Conservation (phyloP, 2,329 filamentous ascomycete genomes). For the Cucurbitaria berberidis region DNA sequence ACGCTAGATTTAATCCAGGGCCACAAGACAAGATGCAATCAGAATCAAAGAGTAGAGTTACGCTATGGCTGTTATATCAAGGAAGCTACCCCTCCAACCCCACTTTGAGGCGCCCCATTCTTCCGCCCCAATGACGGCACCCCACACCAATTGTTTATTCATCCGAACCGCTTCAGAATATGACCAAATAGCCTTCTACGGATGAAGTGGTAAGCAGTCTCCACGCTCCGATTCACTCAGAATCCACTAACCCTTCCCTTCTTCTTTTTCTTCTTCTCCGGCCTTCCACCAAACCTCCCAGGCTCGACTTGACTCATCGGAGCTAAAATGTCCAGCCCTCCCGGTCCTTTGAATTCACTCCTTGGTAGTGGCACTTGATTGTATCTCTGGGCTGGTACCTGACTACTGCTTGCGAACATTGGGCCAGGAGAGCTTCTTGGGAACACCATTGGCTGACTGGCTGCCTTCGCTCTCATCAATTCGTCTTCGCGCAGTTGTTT, state of each 20-base stretch:
- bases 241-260: slow-evolving; percentile 46
- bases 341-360: slow-evolving; percentile 9
- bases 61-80: neutral
- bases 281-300: slow-evolving; percentile 43
- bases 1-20: neutral
- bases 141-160: neutral
- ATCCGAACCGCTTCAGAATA: neutral
- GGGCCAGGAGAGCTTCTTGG: slow-evolving; percentile 40
- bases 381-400: slow-evolving; percentile 18
- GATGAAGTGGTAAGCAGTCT: too few species aligned
- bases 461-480: slow-evolving; percentile 21
- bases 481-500: slow-evolving; percentile 51
- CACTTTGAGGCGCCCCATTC: slow-evolving; percentile 10
- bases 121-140: slow-evolving; percentile 13
- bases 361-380: slow-evolving; percentile 7
- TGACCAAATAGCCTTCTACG: neutral
- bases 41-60: neutral
- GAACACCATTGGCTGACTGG: slow-evolving; percentile 26
- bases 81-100: slow-evolving; percentile 27
- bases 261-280: slow-evolving; percentile 44
- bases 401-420: slow-evolving; percentile 32
- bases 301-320: slow-evolving; percentile 44
- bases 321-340: slow-evolving; percentile 6
- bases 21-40: neutral
- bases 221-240: slow-evolving; percentile 1